Evolutionary conservation across 73 alveolate genomes (phyloP).

Genomic region (Tetrahymena borealis): DNA sequence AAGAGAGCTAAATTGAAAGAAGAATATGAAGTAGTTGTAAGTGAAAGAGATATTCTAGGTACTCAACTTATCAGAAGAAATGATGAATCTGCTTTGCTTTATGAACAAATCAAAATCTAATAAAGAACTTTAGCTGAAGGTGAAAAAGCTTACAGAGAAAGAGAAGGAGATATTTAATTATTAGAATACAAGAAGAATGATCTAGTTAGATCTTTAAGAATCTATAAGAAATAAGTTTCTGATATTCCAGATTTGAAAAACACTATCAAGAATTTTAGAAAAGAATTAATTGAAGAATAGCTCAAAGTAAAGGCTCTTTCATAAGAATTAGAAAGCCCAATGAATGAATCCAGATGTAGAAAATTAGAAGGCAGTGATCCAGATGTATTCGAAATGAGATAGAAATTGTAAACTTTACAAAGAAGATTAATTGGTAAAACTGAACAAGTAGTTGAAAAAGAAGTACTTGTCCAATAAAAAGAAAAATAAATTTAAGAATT

Average conservation of each 20-base stretch:
- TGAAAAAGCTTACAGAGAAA: constrained; percentile 59
- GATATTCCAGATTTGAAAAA: constrained; percentile 62
- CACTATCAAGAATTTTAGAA: constrained; percentile 59
- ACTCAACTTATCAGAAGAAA: constrained; percentile 95
- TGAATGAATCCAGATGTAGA: constrained; percentile 85
- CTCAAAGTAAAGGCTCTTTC: constrained; percentile 94
- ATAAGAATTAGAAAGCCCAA: constrained; percentile 88
- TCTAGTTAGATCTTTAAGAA: constrained; percentile 53
- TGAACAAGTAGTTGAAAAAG: constrained; percentile 90
- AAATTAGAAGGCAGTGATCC: constrained; percentile 94
- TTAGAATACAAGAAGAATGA: constrained; percentile 68
- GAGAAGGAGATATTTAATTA: constrained; percentile 57
- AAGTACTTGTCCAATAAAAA: constrained; percentile 83
- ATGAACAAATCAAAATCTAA: constrained; percentile 92
- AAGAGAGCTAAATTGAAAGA: constrained; percentile 68
- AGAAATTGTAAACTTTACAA: constrained; percentile 78
- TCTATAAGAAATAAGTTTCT: constrained; percentile 62
- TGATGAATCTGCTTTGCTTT: constrained; percentile 96
- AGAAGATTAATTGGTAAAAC: constrained; percentile 86
- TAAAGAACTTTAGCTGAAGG: constrained; percentile 80
- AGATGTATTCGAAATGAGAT: constrained; percentile 83
- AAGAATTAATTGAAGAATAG: constrained; percentile 77
- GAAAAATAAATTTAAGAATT: constrained; percentile 80
- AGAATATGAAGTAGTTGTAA: constrained; percentile 73
- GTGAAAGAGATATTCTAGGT: constrained; percentile 86